Conservation (phyloP, 2,329 filamentous ascomycete genomes). For the Penicillium fuscoglaucum region DNA sequence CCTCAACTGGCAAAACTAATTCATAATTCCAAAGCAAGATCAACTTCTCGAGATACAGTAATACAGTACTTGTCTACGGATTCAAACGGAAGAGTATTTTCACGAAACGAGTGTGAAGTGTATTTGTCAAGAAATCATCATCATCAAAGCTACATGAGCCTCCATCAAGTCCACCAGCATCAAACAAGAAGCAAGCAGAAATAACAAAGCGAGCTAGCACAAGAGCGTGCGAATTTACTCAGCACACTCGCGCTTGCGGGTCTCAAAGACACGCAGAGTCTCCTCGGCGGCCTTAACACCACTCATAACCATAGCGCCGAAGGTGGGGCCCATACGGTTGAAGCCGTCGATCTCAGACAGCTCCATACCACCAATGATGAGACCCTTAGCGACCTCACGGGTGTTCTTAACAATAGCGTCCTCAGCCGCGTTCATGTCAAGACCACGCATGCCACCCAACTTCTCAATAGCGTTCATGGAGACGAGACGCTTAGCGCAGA, state of each 20-base stretch:
- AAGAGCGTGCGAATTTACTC: conserved; percentile 41
- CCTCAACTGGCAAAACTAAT: background rate
- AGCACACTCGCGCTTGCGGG: conserved; percentile 75
- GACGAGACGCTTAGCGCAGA: conserved; percentile 86
- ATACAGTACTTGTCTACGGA: background rate
- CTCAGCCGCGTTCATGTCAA: conserved; percentile 90
- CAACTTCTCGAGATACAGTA: background rate
- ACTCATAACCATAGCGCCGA: conserved; percentile 83
- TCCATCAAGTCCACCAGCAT: background rate
- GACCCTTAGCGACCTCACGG: conserved; percentile 79
- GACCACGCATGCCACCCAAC: conserved; percentile 86
- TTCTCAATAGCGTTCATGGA: conserved; percentile 81
- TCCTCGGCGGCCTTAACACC: conserved; percentile 92
- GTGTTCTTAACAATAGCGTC: conserved; percentile 93
- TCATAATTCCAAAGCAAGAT: background rate
- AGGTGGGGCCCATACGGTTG: conserved; percentile 87
- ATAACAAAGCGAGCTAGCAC: background rate
- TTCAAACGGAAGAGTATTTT: background rate
- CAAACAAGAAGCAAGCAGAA: background rate
- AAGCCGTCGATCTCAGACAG: conserved; percentile 86
- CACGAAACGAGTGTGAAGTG: conserved; percentile 25
- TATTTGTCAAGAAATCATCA: conserved; percentile 17
- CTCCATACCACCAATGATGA: conserved; percentile 96
- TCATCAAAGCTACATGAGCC: conserved; percentile 11
- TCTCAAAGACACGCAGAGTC: conserved; percentile 73